Conservation (phyloP, 257 asterid genomes). For the Solanum corneliomulleri region DNA sequence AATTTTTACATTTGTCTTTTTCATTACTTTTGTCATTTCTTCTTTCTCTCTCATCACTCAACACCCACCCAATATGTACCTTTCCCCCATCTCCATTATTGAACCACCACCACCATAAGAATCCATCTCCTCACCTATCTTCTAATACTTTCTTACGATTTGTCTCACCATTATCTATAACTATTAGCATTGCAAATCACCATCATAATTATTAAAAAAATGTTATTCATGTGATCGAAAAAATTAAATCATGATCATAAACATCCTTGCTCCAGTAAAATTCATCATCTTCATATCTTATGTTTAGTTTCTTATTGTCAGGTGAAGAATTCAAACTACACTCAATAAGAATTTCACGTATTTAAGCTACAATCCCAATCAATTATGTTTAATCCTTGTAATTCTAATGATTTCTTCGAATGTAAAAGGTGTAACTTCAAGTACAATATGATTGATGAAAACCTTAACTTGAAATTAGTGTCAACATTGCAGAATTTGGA, state of each 20-base stretch:
- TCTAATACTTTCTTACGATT: neutral
- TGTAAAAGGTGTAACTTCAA: slow-evolving; percentile 44
- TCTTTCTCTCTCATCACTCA: neutral
- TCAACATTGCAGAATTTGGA: slow-evolving; percentile 49
- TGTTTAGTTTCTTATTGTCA: neutral
- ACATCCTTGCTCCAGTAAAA: neutral
- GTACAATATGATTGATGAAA: slow-evolving; percentile 42
- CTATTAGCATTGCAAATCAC: neutral
- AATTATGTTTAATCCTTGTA: slow-evolving; percentile 53
- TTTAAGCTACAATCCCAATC: slow-evolving; percentile 58
- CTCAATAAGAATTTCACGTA: slow-evolving; percentile 44
- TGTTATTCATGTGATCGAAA: neutral
- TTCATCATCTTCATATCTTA: neutral
- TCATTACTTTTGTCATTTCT: neutral
- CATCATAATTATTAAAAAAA: neutral
- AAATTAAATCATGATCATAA: neutral
- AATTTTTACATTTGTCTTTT: neutral
- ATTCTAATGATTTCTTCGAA: slow-evolving; percentile 73
- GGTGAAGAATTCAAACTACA: slow-evolving; percentile 8
- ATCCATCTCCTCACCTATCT: neutral
- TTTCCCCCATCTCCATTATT: neutral
- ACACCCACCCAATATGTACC: neutral
- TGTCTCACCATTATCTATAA: neutral
- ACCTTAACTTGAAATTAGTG: slow-evolving; percentile 37
- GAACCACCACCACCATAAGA: neutral